Evolutionary conservation across 306 rosid species (phyloP).

Genomic region (Ceratonia siliqua): DNA sequence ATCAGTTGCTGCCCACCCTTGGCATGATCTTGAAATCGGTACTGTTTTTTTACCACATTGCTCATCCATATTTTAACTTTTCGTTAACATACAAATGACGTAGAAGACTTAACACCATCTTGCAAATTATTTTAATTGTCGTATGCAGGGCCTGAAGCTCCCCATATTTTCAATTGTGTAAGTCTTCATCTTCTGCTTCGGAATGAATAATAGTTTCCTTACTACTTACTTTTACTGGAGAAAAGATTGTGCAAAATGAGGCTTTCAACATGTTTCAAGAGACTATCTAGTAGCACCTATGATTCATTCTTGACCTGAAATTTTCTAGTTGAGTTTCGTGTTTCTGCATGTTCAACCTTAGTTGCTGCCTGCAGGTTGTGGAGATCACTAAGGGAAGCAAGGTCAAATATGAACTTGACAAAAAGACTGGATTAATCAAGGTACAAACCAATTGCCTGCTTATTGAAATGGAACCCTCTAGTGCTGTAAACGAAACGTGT

Average conservation of each 20-base stretch:
- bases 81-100: conserved; percentile 1
- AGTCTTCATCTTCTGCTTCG: conserved; percentile 33
- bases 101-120: conserved; percentile 26
- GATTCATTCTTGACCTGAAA: background rate
- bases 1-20: conserved; percentile 96
- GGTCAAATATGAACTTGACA: conserved; percentile 96
- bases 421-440: conserved; percentile 95
- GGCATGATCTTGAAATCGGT: conserved; percentile 99
- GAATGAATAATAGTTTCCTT: background rate
- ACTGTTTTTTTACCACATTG: conserved; percentile 8
- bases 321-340: background rate
- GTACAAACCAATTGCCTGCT: conserved; percentile 33
- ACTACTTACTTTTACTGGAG: background rate
- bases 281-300: background rate
- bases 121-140: conserved; percentile 34
- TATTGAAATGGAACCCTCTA: conserved; percentile 13
- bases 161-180: conserved; percentile 76
- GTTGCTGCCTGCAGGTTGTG: conserved; percentile 67
- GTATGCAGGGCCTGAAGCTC: conserved; percentile 83
- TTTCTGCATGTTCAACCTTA: conserved; percentile 34
- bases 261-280: too few species aligned
- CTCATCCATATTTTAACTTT: background rate
- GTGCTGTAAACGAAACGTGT: background rate
- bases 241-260: background rate
- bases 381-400: conserved; percentile 95